Base-by-base conservation (phyloP, 2,329 filamentous ascomycete genomes). In the Hypomyces rosellus region DNA sequence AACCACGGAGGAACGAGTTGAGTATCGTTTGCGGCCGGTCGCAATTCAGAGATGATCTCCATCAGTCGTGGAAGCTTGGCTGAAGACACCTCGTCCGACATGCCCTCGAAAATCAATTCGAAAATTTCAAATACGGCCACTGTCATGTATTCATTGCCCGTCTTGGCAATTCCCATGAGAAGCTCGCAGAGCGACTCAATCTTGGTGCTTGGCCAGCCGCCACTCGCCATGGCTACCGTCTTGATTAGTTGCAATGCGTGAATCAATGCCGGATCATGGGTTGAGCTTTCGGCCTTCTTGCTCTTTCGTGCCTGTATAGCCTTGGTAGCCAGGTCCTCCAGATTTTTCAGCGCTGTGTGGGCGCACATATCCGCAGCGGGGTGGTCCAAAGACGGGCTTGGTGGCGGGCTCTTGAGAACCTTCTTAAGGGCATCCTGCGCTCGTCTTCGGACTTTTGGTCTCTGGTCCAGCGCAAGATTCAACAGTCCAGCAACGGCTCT, bases 41-140 rank as follows among this genome's bases (percentile, higher is more conserved):
- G 89, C 57, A 99, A 74, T 65, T 97, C 91, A 12, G 86, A 85
- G 58, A 99, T 96, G 47, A 93, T 90, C 56, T 96, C 90, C 61
- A 97, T 79, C 12, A 99, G 78, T 50, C 88, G 82, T 3, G 91
- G 90, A 12, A 99, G 77, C 70, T 97, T 99, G 1, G 89, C 81
- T 3, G 90, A 95, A 0, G 91, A 88, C 45, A 91, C 78, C 58
- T 95, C 89, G 57, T 91, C 86, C 14, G 84, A 81, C 86, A 99
- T 91, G 7, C 90, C 87, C 60, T 87, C 86, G 58, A 99, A 97
- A 41, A 97, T 95, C 66, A 95, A 86, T 67, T 99, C 93, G 61
- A 99, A 99, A 4, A 97, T 92, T 57, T 96, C 92, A 61, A 99
- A 96, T 0, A 91, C 88, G 11, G 89, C 86, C 85, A 97, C 95